A percentile compares a stretch with the other conserved stretches of the same genome.
Conservation (phyloP, 2,329 filamentous ascomycete genomes). For the Beauveria australis region DNA sequence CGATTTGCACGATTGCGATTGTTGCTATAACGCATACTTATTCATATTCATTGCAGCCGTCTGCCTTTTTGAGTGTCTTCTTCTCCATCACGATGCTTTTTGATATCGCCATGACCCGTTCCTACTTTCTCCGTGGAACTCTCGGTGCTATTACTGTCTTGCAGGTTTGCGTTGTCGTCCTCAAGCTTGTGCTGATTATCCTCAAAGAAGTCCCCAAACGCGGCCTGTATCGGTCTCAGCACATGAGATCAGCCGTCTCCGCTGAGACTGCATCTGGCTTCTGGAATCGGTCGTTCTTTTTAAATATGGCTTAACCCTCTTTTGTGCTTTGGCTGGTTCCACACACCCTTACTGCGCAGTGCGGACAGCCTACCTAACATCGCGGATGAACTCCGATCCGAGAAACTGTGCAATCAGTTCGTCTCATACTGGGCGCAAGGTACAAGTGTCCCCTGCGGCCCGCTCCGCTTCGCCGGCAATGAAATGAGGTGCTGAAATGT, state of each 20-base stretch:
- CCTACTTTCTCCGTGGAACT: background rate
- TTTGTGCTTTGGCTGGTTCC: background rate
- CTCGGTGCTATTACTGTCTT: background rate
- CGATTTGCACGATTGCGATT: background rate
- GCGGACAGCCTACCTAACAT: background rate
- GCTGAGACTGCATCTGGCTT: background rate
- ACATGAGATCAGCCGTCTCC: background rate
- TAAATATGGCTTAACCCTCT: constrained; percentile 2
- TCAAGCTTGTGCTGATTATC: background rate
- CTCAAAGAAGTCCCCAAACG: constrained; percentile 4
- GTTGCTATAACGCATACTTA: background rate
- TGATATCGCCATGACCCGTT: background rate
- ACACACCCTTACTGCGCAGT: background rate
- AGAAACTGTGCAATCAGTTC: background rate
- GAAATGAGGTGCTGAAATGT: background rate
- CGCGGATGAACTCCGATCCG: background rate
- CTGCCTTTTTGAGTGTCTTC: background rate
- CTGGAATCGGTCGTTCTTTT: background rate
- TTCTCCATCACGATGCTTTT: background rate
- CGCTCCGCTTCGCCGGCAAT: background rate
- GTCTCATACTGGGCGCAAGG: background rate
- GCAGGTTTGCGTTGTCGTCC: background rate
- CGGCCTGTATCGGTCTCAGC: background rate
- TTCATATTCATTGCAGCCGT: background rate
- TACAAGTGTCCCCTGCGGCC: background rate